Base-by-base conservation (phyloP, 441 rosid species). In the Erodium texanum region DNA sequence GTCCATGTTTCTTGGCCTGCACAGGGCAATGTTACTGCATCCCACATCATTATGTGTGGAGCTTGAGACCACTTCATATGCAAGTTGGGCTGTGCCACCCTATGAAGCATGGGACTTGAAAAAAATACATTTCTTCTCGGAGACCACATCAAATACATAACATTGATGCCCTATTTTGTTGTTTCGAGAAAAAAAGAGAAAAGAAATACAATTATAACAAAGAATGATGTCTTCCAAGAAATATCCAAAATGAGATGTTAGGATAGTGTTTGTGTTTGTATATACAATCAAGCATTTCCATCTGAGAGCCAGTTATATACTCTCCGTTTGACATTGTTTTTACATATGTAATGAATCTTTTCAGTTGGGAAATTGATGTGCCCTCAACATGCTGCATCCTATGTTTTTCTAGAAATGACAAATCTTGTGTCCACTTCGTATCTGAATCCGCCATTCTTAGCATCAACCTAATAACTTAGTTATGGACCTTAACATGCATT, bases 41-140 rank as follows among this genome's bases (percentile, higher is more conserved):
- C 62, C 62, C 62, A 59, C 64, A 23, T 59, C 7, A 7, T 59
- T 10, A 59, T 59, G 32, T 59, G 27, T 23, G 29, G 64, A 59
- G 32, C 29, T 59, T 23, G 64, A 59, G 64, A 23, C 32, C 15
- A 6, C 29, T 3, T 59, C 64, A 59, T 59, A 59, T 59, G 5
- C 64, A 23, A 59, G 29, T 59, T 59, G 27, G 63, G 58, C 8
- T 15, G 1, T 4, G 14, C 56, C 56, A 48, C 56, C 19, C 19
- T 48, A n/a, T n/a, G 19, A n/a, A 48, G 19, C 56, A 14, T n/a
- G 0, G 19, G 7, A 3, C 18, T 16, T 50, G 7, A n/a, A n/a
- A 50, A 50, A 50, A 50, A 3, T 15, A 34, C 20, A 5, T 5
- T 8, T 50, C 58, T 50, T 50, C 16, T 15, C 18, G 19, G 58